A percentile compares a stretch with the other conserved stretches of the same genome.
Evolutionary conservation across 306 rosid species (phyloP).

Genomic region (Crotalaria pallida): DNA sequence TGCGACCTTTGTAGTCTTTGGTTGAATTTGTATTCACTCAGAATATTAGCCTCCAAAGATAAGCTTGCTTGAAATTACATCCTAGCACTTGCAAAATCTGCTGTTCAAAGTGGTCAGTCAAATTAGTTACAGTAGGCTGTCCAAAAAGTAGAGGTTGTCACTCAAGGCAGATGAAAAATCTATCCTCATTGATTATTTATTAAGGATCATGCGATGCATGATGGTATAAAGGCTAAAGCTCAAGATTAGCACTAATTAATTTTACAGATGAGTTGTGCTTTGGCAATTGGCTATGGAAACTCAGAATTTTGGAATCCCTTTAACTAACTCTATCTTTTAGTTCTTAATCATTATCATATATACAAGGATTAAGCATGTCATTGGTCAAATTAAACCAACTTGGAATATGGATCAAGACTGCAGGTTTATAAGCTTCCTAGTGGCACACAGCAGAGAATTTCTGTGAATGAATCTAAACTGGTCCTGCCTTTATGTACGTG

Average conservation of each 20-base stretch:
- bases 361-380: background rate
- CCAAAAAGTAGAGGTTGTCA: background rate
- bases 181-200: background rate
- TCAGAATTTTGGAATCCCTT: slow-evolving; percentile 3
- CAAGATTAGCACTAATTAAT: background rate
- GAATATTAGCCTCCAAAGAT: too few species aligned
- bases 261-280: background rate
- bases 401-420: background rate
- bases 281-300: background rate
- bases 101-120: background rate
- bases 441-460: background rate
- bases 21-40: too few species aligned
- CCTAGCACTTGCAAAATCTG: background rate
- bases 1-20: too few species aligned
- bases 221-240: background rate
- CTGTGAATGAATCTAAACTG: background rate
- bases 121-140: background rate
- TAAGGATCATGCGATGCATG: background rate
- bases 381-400: background rate
- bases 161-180: background rate
- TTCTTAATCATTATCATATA: background rate
- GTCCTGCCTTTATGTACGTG: background rate
- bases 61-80: background rate
- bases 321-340: background rate
- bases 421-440: background rate